Base-by-base conservation (phyloP, 495 filamentous ascomycete genomes). In the Aspergillus leporis region DNA sequence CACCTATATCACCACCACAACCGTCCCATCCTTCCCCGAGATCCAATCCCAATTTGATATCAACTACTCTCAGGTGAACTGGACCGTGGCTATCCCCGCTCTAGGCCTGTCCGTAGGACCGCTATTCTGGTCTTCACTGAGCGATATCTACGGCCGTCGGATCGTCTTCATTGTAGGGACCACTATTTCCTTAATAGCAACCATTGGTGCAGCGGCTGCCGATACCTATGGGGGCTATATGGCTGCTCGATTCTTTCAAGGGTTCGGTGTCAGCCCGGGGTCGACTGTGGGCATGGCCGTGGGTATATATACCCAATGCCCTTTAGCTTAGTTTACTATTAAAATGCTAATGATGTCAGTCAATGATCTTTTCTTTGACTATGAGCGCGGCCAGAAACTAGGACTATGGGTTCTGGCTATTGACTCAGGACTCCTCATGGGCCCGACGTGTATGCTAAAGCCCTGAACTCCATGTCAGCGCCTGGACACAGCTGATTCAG, bases 1-100 rank as follows among this genome's bases (percentile, higher is more conserved):
- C 69, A 87, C 85, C 12, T 87, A 86, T 66, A 77, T 85, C 48
- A 87, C 83, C 4, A 87, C 85, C 0, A 84, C 81, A 3, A 84
- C 85, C 0, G 79, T 87, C 1, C 83, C 83, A 1, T 84, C 83
- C 0, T 87, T 87, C 61, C 54, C 73, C 1, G 71, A 75, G 13
- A 74, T 86, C 18, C 79, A 85, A 61, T 62, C 70, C 21, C 70
- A 81, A 52, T 85, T 79, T 62, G 53, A 61, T 36, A 77, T 83
- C 58, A 70, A 62, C 31, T 80, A 82, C 59, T 69, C 78, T 3
- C 75, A 85, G 60, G 78, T 82, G 22, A 86, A 87, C 67, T 87
- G 84, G 85, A 87, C 84, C 1, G 78, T 87, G 28, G 85, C 85
- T 23, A 73, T 87, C 53, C 85, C 85, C 0, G 82, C 83, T 0